Conservation (phyloP, 1,284 basidiomycete species). For the Blastosporella zonata region DNA sequence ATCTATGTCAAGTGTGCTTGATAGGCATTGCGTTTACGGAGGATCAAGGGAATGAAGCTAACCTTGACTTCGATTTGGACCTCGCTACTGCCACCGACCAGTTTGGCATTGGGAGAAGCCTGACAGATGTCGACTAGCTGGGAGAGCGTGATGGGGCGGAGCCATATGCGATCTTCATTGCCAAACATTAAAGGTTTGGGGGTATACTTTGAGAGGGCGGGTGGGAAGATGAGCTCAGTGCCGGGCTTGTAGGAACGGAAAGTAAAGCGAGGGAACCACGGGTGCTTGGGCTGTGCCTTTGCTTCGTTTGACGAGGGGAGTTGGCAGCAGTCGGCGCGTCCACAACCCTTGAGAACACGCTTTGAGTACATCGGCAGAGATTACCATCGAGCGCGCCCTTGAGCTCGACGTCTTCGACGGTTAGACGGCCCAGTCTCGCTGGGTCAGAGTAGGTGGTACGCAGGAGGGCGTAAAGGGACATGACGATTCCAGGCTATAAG, state of each 20-base stretch:
- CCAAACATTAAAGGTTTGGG: constrained; percentile 13
- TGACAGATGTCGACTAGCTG: constrained; percentile 15
- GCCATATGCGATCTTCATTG: constrained; percentile 14
- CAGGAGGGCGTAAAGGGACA: constrained; percentile 18
- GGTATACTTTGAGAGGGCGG: constrained; percentile 7
- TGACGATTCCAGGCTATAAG: constrained; percentile 16
- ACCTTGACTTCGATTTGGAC: constrained; percentile 18
- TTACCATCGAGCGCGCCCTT: constrained; percentile 18
- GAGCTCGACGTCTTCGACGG: constrained; percentile 15
- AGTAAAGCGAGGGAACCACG: constrained; percentile 17
- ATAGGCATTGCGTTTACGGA: not conserved
- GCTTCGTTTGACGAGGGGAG: constrained; percentile 6
- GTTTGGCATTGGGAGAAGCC: constrained; percentile 5
- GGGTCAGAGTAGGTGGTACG: constrained; percentile 18
- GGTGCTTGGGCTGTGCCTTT: constrained; percentile 7
- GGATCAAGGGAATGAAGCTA: not conserved
- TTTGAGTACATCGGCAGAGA: constrained; percentile 15
- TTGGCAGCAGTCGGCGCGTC: constrained; percentile 17
- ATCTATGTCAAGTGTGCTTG: not conserved
- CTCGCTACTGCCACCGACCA: constrained; percentile 18
- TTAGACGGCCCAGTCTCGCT: constrained; percentile 14
- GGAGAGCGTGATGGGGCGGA: constrained; percentile 10
- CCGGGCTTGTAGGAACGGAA: constrained; percentile 17
- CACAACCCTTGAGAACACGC: constrained; percentile 7
- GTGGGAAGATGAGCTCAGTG: constrained; percentile 17